phyloP scores from a whole-genome alignment of 371 early-diverging fungal species.

The Lichtheimia corymbifera region DNA sequence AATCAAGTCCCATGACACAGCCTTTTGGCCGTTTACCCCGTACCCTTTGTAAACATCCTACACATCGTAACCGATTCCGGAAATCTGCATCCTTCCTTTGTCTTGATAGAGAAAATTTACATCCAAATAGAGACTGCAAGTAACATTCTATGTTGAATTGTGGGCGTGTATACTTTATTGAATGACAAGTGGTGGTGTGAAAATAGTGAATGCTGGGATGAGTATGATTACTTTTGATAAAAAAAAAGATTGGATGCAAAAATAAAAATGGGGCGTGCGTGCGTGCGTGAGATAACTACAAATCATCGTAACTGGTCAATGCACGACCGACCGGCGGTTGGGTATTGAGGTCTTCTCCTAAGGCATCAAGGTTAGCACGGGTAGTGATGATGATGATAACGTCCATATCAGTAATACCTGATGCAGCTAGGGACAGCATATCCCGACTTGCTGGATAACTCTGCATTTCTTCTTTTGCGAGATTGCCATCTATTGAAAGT shows the following conservation, averaged over 20 bases:
- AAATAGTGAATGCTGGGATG: too few relatives aligned
- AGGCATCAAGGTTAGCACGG: neutral
- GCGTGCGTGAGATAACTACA: slow-evolving; percentile 19
- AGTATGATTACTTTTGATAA: too few relatives aligned
- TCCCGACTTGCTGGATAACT: slow-evolving; percentile 18
- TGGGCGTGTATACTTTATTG: neutral
- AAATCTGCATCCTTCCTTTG: neutral
- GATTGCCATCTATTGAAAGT: slow-evolving; percentile 25
- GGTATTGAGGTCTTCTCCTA: slow-evolving; percentile 3
- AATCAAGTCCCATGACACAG: slow-evolving; percentile 9
- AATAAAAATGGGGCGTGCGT: neutral
- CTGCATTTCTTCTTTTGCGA: slow-evolving; percentile 34
- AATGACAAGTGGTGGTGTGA: neutral
- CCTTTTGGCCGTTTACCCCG: slow-evolving; percentile 23
- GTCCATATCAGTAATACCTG: slow-evolving; percentile 5
- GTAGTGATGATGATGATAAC: too few relatives aligned
- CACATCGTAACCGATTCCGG: neutral
- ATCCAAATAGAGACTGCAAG: neutral
- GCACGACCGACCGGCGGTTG: slow-evolving; percentile 23
- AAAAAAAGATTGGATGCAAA: too few relatives aligned
- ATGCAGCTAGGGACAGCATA: slow-evolving; percentile 10
- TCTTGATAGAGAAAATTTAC: neutral
- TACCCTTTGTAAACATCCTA: slow-evolving; percentile 1
- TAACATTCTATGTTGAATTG: neutral
- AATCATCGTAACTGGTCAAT: slow-evolving; percentile 40